Percentiles rank a stretch among this genome's conserved stretches.
Conservation (phyloP, 768 basidiomycete species). For the Gymnopilus junonius region DNA sequence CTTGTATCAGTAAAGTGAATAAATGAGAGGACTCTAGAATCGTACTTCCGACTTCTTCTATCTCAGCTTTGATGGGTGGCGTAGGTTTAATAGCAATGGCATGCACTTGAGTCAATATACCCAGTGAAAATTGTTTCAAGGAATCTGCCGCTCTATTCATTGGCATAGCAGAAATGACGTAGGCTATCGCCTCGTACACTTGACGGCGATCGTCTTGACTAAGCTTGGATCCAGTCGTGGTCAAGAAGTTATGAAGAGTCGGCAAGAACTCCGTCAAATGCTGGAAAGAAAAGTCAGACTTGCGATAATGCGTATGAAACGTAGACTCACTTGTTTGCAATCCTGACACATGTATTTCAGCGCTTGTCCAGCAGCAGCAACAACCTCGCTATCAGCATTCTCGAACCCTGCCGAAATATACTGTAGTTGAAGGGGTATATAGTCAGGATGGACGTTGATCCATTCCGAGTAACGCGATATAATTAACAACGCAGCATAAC, state of each 20-base stretch:
- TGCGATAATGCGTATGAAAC: neutral
- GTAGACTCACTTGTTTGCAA: slow-evolving; percentile 73
- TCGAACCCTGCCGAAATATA: slow-evolving; percentile 95
- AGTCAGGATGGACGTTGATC: slow-evolving; percentile 88
- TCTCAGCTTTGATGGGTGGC: slow-evolving; percentile 68
- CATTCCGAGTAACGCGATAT: slow-evolving; percentile 97
- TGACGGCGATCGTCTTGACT: slow-evolving; percentile 87
- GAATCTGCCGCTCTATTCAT: slow-evolving; percentile 87
- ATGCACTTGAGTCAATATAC: slow-evolving; percentile 82
- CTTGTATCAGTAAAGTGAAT: slow-evolving; percentile 2
- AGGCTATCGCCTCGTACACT: slow-evolving; percentile 94
- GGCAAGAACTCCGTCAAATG: slow-evolving; percentile 93
- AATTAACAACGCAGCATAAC: slow-evolving; percentile 94
- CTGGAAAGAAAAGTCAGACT: slow-evolving; percentile 39
- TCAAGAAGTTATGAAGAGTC: slow-evolving; percentile 88
- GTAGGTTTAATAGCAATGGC: slow-evolving; percentile 56
- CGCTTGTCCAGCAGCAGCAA: slow-evolving; percentile 93
- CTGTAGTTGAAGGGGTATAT: slow-evolving; percentile 83
- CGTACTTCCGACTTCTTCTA: slow-evolving; percentile 72
- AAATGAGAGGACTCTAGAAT: slow-evolving; percentile 9
- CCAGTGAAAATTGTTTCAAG: slow-evolving; percentile 83
- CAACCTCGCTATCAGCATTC: slow-evolving; percentile 77
- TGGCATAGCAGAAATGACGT: slow-evolving; percentile 94
- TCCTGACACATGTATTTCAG: slow-evolving; percentile 97
- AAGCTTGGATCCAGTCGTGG: slow-evolving; percentile 77